phyloP scores from a whole-genome alignment of 1,284 basidiomycete species.

The Heimioporus punctisporus region DNA sequence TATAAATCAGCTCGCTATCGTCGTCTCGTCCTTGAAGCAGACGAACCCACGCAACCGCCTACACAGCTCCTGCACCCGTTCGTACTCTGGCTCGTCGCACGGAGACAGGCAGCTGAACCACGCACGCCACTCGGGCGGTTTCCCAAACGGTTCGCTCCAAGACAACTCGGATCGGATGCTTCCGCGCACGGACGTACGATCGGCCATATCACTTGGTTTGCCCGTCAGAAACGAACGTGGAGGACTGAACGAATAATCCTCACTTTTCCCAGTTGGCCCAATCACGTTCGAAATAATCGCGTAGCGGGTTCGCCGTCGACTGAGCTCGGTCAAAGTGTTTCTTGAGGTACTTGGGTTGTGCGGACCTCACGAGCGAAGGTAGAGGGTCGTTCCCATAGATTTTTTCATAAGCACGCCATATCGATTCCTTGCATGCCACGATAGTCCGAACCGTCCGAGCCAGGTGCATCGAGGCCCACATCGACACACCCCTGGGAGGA shows the following conservation, averaged over 20 bases:
- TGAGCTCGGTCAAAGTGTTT: slow-evolving; percentile 27
- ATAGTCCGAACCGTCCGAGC: slow-evolving; percentile 57
- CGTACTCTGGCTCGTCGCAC: slow-evolving; percentile 19
- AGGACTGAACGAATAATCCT: slow-evolving; percentile 19
- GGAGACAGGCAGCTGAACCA: slow-evolving; percentile 45
- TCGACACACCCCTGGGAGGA: slow-evolving; percentile 35
- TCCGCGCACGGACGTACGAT: slow-evolving; percentile 64
- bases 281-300: slow-evolving; percentile 64
- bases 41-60: slow-evolving; percentile 43
- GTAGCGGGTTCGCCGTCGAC: slow-evolving; percentile 37
- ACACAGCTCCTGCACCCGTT: slow-evolving; percentile 29
- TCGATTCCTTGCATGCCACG: slow-evolving; percentile 65
- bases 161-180: slow-evolving; percentile 45
- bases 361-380: slow-evolving; percentile 34
- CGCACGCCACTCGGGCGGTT: slow-evolving; percentile 52
- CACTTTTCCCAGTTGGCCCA: slow-evolving; percentile 75
- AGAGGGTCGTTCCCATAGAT: slow-evolving; percentile 45
- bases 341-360: slow-evolving; percentile 31
- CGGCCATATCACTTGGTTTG: slow-evolving; percentile 65
- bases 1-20: slow-evolving; percentile 5
- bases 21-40: slow-evolving; percentile 33
- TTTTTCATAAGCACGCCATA: slow-evolving; percentile 62
- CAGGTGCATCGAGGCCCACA: slow-evolving; percentile 63
- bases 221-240: slow-evolving; percentile 3
- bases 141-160: slow-evolving; percentile 54